Conservation (phyloP, 108 stramenopile genomes). For the Chaetoceros tenuissimus region DNA sequence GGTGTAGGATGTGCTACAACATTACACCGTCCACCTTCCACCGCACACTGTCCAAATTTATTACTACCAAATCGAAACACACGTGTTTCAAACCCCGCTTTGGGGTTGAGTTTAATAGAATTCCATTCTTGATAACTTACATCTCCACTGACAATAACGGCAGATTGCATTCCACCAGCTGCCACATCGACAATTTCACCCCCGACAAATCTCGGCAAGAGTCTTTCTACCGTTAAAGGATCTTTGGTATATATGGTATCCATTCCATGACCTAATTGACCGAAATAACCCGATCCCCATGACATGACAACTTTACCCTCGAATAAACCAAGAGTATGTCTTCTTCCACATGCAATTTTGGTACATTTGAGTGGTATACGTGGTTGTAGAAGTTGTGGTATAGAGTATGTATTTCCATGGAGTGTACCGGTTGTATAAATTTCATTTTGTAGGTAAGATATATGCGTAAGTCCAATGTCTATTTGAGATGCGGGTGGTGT, state of each 20-base stretch:
- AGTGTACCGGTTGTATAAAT: slow-evolving; percentile 23
- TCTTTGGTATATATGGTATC: slow-evolving; percentile 25
- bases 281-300: slow-evolving; percentile 87
- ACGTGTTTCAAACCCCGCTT: not conserved
- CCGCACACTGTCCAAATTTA: slow-evolving; percentile 35
- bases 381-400: slow-evolving; percentile 13
- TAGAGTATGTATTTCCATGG: slow-evolving; percentile 13
- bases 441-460: not conserved
- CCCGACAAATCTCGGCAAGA: slow-evolving; percentile 51
- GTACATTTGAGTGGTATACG: slow-evolving; percentile 31
- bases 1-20: slow-evolving; percentile 3
- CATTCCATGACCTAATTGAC: slow-evolving; percentile 65
- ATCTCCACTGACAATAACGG: slow-evolving; percentile 45
- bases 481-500: not conserved
- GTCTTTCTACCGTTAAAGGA: slow-evolving; percentile 45
- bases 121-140: slow-evolving; percentile 48
- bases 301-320: slow-evolving; percentile 58
- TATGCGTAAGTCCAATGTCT: not conserved
- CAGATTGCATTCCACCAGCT: slow-evolving; percentile 72
- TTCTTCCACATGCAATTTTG: slow-evolving; percentile 41
- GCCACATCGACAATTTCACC: slow-evolving; percentile 45
- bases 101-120: not conserved
- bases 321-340: slow-evolving; percentile 35
- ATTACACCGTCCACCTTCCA: slow-evolving; percentile 18
- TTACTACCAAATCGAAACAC: not conserved